A percentile compares a stretch with the other conserved stretches of the same genome.
These are phyloP conservation scores for Entophlyctis luteolus DNA, from an alignment of 192 early-diverging fungal species.

Conservation along the genomic window DNA sequence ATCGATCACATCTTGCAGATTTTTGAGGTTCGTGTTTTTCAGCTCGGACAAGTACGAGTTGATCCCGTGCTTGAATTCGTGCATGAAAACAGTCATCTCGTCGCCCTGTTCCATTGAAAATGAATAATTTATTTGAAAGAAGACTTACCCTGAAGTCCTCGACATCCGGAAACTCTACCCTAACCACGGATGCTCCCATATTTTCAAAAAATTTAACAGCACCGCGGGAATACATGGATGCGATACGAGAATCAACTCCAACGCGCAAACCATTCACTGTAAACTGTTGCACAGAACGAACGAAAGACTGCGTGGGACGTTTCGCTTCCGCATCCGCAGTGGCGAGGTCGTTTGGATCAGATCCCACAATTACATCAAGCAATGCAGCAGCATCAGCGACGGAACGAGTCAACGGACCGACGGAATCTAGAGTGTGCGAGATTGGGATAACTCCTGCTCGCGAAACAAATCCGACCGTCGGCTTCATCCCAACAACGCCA, in stretches of 20 bases:
- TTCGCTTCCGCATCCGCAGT: slow-evolving; percentile 3
- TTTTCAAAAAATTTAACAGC: background rate
- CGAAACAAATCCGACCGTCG: slow-evolving; percentile 25
- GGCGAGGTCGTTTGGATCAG: slow-evolving; percentile 11
- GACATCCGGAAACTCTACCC: background rate
- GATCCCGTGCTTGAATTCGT: slow-evolving; percentile 23
- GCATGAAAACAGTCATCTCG: background rate
- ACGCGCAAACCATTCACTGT: background rate
- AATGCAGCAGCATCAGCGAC: slow-evolving; percentile 32
- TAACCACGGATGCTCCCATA: background rate
- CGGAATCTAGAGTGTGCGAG: slow-evolving; percentile 19
- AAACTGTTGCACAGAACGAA: background rate
- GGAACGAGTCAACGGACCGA: slow-evolving; percentile 22
- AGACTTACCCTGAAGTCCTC: background rate
- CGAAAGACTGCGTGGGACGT: background rate
- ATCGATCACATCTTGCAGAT: background rate
- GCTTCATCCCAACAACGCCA: slow-evolving; percentile 27
- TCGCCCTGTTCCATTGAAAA: background rate
- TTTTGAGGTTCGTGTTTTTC: background rate
- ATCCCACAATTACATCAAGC: slow-evolving; percentile 26
- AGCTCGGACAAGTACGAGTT: slow-evolving; percentile 2
- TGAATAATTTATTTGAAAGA: background rate
- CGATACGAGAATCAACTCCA: background rate
- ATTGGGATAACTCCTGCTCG: slow-evolving; percentile 24
- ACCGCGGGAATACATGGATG: background rate